Evolutionary conservation across 768 basidiomycete species (phyloP).

Genomic region (Agaricus blazei): DNA sequence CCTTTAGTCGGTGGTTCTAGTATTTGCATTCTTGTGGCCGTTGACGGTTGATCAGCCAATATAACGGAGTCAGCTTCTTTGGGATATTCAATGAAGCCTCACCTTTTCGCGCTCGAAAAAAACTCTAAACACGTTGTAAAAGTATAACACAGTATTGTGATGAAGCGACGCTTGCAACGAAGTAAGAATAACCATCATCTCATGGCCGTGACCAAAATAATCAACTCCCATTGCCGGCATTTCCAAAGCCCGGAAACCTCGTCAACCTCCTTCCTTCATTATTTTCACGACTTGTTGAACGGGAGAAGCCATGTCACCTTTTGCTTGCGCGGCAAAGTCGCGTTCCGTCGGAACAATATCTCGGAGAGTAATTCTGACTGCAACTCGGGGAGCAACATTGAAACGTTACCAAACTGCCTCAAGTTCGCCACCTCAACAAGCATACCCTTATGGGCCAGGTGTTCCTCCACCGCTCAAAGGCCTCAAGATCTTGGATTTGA

Average conservation of each 20-base stretch:
- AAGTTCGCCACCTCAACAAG: slow-evolving; percentile 5
- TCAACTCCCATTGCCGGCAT: not conserved
- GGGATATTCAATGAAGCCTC: too few relatives aligned
- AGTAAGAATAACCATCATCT: too few relatives aligned
- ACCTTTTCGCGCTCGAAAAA: too few relatives aligned
- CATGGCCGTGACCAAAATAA: too few relatives aligned
- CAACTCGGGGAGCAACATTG: not conserved
- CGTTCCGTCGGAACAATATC: not conserved
- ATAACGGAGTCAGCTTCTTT: too few relatives aligned
- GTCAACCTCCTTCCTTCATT: not conserved
- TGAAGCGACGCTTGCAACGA: too few relatives aligned
- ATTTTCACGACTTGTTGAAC: not conserved
- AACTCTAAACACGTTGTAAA: too few relatives aligned
- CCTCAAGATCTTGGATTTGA: slow-evolving; percentile 81
- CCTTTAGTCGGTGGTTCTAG: too few relatives aligned
- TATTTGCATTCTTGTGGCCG: too few relatives aligned
- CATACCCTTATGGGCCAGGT: slow-evolving; percentile 35
- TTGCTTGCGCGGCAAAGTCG: not conserved
- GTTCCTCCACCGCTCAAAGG: slow-evolving; percentile 79
- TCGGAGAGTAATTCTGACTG: not conserved
- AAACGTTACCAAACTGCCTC: slow-evolving; percentile 7
- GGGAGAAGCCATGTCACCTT: not conserved
- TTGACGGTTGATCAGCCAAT: too few relatives aligned
- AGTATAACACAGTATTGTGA: too few relatives aligned
- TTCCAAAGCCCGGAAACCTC: not conserved